phyloP scores from a whole-genome alignment of 2,329 filamentous ascomycete species.

The Pseudocercospora crystallina region DNA sequence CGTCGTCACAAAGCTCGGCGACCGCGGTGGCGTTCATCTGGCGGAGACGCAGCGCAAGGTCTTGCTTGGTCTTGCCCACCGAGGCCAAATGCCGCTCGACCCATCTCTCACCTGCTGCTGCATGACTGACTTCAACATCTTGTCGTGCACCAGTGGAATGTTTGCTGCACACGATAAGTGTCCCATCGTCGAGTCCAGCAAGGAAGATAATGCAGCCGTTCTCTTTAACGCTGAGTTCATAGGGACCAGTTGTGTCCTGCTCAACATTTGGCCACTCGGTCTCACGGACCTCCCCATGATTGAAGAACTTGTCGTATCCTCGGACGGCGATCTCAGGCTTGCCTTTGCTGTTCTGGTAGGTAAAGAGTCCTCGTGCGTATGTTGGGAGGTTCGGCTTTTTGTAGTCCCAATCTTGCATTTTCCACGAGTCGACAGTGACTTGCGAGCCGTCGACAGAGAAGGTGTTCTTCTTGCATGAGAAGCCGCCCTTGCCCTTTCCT shows the following conservation, averaged over 20 bases:
- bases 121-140: constrained; percentile 75
- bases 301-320: constrained; percentile 99
- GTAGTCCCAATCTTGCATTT: constrained; percentile 93
- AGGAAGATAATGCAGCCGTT: constrained; percentile 99
- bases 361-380: constrained; percentile 92
- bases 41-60: constrained; percentile 74
- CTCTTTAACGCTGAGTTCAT: constrained; percentile 95
- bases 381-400: constrained; percentile 83
- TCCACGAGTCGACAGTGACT: constrained; percentile 83
- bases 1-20: constrained; percentile 92
- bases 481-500: constrained; percentile 52
- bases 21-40: constrained; percentile 88
- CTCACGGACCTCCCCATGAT: constrained; percentile 74
- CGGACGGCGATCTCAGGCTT: constrained; percentile 77
- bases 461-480: constrained; percentile 76
- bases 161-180: constrained; percentile 95
- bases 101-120: constrained; percentile 77
- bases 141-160: constrained; percentile 84
- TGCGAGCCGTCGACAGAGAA: constrained; percentile 68
- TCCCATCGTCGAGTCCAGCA: constrained; percentile 83
- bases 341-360: constrained; percentile 65
- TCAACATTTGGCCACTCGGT: constrained; percentile 83
- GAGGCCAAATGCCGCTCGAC: constrained; percentile 75
- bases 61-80: constrained; percentile 73
- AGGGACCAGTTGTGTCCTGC: constrained; percentile 75